These are phyloP conservation scores for Amanita rubescens DNA, from an alignment of 768 basidiomycete species.

Conservation along the genomic window DNA sequence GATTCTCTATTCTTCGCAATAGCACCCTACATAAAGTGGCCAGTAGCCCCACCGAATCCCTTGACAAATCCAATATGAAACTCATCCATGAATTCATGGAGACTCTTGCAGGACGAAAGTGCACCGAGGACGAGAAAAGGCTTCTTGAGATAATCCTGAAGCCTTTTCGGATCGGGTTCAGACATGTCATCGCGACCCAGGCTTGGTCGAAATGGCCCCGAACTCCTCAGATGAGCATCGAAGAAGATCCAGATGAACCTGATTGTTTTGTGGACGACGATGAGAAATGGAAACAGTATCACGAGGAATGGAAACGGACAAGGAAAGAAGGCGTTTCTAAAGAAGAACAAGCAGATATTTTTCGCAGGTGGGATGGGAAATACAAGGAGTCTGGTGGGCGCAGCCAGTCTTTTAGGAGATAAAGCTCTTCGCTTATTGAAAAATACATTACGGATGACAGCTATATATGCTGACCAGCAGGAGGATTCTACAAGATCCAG, in stretches of 20 bases:
- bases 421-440: background rate
- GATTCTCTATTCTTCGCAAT: slow-evolving; percentile 26
- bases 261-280: background rate
- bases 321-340: background rate
- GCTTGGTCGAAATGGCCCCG: too few relatives aligned
- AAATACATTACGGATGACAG: background rate
- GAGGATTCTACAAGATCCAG: background rate
- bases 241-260: background rate
- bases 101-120: slow-evolving; percentile 18
- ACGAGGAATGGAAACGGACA: background rate
- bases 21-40: slow-evolving; percentile 11
- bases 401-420: background rate
- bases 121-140: slow-evolving; percentile 13
- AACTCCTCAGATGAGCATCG: slow-evolving; percentile 1
- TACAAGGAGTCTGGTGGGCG: background rate
- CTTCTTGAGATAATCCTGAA: slow-evolving; percentile 7
- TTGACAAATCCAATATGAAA: background rate
- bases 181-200: too few relatives aligned
- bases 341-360: background rate
- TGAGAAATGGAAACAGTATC: background rate
- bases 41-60: background rate
- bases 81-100: slow-evolving; percentile 19
- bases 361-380: background rate
- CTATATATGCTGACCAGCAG: background rate
- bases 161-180: too few relatives aligned